Evolutionary conservation across 23 red algal species (phyloP).

Genomic region (Gracilaria vermiculophylla): DNA sequence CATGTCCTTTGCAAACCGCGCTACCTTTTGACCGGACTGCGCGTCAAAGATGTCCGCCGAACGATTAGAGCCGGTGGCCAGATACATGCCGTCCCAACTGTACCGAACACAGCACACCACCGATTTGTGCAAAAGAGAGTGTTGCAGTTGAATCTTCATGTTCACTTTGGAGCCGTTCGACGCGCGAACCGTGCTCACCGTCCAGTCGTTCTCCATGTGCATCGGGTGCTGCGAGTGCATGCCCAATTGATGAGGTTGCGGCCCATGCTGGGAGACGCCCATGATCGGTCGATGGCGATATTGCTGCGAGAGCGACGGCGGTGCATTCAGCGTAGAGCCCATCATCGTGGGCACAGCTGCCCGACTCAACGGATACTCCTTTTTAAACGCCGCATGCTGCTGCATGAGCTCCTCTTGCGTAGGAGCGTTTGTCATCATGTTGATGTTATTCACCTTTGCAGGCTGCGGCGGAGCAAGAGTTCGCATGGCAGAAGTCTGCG

Average conservation of each 20-base stretch:
- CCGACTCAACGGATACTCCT: background rate
- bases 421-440: conserved; percentile 19
- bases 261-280: conserved; percentile 6
- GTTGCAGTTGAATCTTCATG: conserved; percentile 67
- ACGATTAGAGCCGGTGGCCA: conserved; percentile 87
- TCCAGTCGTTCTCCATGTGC: conserved; percentile 52
- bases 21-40: conserved; percentile 65
- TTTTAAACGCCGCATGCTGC: background rate
- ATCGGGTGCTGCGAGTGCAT: conserved; percentile 19
- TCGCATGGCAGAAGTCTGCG: background rate
- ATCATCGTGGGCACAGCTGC: background rate
- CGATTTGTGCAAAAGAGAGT: conserved; percentile 63
- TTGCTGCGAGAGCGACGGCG: background rate
- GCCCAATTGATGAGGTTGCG: background rate
- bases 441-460: conserved; percentile 15
- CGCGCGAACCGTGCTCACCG: conserved; percentile 19
- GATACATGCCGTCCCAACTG: conserved; percentile 79
- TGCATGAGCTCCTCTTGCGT: conserved; percentile 17
- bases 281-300: background rate
- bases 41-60: conserved; percentile 84
- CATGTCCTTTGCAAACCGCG: conserved; percentile 61
- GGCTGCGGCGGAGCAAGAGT: background rate
- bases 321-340: background rate
- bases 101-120: conserved; percentile 96
- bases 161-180: conserved; percentile 46